phyloP scores from a whole-genome alignment of 2,329 filamentous ascomycete genomes.

The Chaetomiaceae sp. region DNA sequence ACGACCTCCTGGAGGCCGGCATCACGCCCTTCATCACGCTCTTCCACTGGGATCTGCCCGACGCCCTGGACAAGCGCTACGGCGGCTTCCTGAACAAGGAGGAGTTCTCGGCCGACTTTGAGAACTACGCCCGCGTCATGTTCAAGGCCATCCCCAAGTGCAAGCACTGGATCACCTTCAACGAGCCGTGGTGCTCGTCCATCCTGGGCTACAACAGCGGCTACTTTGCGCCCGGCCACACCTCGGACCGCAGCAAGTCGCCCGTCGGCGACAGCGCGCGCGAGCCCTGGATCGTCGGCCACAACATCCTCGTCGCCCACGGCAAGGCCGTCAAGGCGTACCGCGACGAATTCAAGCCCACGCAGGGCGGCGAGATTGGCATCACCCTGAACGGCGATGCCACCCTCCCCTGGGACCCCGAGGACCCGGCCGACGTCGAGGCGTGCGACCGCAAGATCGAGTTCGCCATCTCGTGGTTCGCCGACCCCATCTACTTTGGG shows the following conservation, averaged over 20 bases:
- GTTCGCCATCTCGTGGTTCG: slow-evolving; percentile 85
- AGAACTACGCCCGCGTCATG: slow-evolving; percentile 70
- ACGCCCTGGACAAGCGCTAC: slow-evolving; percentile 73
- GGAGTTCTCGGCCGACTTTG: slow-evolving; percentile 79
- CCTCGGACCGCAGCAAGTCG: slow-evolving; percentile 68
- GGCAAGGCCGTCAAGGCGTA: slow-evolving; percentile 77
- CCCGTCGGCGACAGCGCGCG: slow-evolving; percentile 66
- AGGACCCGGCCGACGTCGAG: slow-evolving; percentile 69
- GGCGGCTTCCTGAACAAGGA: slow-evolving; percentile 74
- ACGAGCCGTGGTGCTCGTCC: slow-evolving; percentile 82
- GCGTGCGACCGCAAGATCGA: slow-evolving; percentile 78
- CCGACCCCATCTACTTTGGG: slow-evolving; percentile 80
- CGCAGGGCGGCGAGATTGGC: slow-evolving; percentile 70
- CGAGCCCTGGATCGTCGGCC: slow-evolving; percentile 79
- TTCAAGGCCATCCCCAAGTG: slow-evolving; percentile 73
- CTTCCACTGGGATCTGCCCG: slow-evolving; percentile 84
- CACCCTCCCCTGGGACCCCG: slow-evolving; percentile 76
- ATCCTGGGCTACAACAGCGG: slow-evolving; percentile 77
- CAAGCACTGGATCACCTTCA: slow-evolving; percentile 87
- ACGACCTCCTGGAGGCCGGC: slow-evolving; percentile 69
- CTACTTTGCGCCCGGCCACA: slow-evolving; percentile 76
- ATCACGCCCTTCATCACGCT: slow-evolving; percentile 80
- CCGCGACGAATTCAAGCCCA: slow-evolving; percentile 73
- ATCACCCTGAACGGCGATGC: slow-evolving; percentile 86
- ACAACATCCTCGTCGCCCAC: slow-evolving; percentile 76